phyloP scores from a whole-genome alignment of 2,329 filamentous ascomycete genomes.

The Alternaria sp. region DNA sequence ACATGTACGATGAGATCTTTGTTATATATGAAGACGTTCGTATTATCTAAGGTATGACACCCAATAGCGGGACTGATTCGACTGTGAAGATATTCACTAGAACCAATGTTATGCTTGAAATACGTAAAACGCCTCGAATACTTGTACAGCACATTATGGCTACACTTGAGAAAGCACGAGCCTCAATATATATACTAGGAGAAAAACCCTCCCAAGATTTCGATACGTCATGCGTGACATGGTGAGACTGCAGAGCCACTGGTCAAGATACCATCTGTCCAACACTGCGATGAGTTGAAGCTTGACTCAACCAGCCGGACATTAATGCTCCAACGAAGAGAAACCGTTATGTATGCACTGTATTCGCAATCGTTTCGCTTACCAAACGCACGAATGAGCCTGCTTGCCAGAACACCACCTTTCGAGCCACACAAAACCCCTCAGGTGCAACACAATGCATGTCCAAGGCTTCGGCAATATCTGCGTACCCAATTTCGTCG shows the following conservation, averaged over 20 bases:
- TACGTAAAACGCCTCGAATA: not conserved
- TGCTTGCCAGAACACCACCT: constrained; percentile 28
- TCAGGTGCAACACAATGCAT: constrained; percentile 26
- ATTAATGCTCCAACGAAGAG: constrained; percentile 21
- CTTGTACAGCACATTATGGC: not conserved
- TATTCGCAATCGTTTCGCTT: constrained; percentile 31
- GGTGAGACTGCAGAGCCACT: not conserved
- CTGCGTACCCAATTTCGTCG: constrained; percentile 22
- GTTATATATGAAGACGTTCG: not conserved
- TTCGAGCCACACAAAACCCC: constrained; percentile 20
- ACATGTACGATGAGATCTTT: not conserved
- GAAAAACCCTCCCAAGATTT: not conserved
- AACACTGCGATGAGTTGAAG: not conserved
- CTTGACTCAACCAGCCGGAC: constrained; percentile 12
- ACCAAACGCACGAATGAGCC: constrained; percentile 25
- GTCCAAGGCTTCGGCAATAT: constrained; percentile 27
- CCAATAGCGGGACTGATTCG: not conserved
- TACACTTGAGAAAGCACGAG: not conserved
- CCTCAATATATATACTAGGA: not conserved
- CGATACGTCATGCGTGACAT: not conserved
- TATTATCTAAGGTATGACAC: not conserved
- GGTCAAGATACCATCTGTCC: not conserved
- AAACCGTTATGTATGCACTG: constrained; percentile 29
- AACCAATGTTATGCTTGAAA: not conserved
- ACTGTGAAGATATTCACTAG: not conserved